A percentile compares a stretch with the other conserved stretches of the same genome.
Evolutionary conservation across 345 rosid species (phyloP).

Genomic region (Carallia pectinifolia): DNA sequence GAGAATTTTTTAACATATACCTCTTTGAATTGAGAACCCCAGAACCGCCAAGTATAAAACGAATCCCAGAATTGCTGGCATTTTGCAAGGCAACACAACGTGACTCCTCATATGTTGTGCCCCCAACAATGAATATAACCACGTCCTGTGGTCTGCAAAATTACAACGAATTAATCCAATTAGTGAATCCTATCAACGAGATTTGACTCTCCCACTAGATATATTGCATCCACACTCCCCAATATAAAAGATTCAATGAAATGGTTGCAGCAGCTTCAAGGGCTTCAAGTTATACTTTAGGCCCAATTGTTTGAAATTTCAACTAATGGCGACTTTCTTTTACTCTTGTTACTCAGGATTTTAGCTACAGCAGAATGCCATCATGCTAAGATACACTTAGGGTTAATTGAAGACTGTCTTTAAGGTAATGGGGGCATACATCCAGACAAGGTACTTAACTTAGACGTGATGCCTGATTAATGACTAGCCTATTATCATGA

Average conservation of each 20-base stretch:
- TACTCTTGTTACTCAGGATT: neutral
- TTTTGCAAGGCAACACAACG: constrained; percentile 79
- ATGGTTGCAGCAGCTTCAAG: neutral
- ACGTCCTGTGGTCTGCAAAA: constrained; percentile 86
- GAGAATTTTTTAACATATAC: constrained; percentile 26
- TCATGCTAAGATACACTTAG: neutral
- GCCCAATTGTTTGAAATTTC: neutral
- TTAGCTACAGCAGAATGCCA: neutral
- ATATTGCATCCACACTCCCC: neutral
- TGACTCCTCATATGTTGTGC: constrained; percentile 95
- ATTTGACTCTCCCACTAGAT: neutral
- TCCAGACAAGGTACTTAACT: neutral
- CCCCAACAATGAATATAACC: constrained; percentile 86
- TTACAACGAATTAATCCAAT: neutral
- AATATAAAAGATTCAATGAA: neutral
- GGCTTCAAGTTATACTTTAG: neutral
- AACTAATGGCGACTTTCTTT: neutral
- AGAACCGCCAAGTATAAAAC: constrained; percentile 85
- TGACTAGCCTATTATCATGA: neutral
- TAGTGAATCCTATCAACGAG: neutral
- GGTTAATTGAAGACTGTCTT: neutral
- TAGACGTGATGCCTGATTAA: neutral
- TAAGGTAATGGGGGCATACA: neutral
- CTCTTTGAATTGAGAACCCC: constrained; percentile 81
- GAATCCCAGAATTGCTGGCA: constrained; percentile 73